These are phyloP conservation scores for Pseudoturritis turrita DNA, from an alignment of 345 rosid species.

Conservation along the genomic window DNA sequence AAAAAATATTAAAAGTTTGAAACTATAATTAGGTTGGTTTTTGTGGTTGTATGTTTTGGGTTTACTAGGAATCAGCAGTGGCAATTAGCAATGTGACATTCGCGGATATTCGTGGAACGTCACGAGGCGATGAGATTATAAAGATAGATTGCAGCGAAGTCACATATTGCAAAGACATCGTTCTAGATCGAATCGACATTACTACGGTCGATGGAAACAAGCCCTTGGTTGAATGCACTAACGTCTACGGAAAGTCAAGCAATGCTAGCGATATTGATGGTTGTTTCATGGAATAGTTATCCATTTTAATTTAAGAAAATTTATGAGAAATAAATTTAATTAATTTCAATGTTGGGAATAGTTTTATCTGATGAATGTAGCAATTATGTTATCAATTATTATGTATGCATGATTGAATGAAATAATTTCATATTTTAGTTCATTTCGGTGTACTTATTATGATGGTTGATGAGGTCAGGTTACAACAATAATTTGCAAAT, in stretches of 20 bases:
- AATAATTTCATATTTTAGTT: not conserved
- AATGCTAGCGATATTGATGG: not conserved
- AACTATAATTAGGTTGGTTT: not conserved
- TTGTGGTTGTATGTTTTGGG: not conserved
- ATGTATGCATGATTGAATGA: not conserved
- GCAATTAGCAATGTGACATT: slow-evolving; percentile 27
- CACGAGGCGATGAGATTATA: not conserved
- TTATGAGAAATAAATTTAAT: not conserved
- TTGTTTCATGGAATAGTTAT: not conserved
- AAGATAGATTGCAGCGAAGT: slow-evolving; percentile 15
- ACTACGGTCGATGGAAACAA: slow-evolving; percentile 4
- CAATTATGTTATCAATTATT: not conserved
- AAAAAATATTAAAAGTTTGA: not conserved
- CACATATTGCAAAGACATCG: slow-evolving; percentile 7
- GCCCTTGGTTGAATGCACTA: not conserved
- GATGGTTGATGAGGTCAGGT: too few relatives aligned
- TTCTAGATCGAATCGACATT: slow-evolving; percentile 11
- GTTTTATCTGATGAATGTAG: not conserved
- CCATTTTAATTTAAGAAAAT: not conserved
- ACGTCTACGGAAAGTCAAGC: slow-evolving; percentile 1
- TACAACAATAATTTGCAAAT: too few relatives aligned
- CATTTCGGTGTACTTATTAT: too few relatives aligned
- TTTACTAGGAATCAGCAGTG: slow-evolving; percentile 21
- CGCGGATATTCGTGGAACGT: not conserved
- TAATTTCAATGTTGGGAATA: too few relatives aligned